Evolutionary conservation across 2,329 filamentous ascomycete genomes (phyloP), one percentile per base, ranked within the genome.

Genomic region (Orbilia oligospora): DNA sequence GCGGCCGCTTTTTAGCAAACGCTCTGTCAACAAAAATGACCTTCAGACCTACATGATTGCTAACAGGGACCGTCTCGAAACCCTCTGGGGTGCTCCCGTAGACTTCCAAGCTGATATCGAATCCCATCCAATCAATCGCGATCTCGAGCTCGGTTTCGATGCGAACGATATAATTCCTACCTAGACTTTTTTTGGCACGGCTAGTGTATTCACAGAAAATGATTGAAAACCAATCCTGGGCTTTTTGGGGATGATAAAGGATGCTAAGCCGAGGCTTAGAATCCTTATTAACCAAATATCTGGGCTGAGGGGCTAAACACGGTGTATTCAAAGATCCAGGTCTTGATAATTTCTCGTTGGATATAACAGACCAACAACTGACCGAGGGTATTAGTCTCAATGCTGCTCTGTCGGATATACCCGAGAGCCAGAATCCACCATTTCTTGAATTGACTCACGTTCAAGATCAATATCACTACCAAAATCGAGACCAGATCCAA

Each of bases 51-150:
- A 65, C 46, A 12, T n/a, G 3, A n/a, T 3, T 6, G 1, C 5
- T 12, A 65, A 65, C 22, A n/a, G 18, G 6, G 20, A 14, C 41
- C 61, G 61, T 36, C 22, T 65, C 22, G 61, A 65, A 51, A 14
- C 48, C 12, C 48, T 51, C 22, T 51, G 48, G 48, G 48, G 5
- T 12, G 12, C 48, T 20, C 20, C 24, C 12, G 20, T 51, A 14
- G 22, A 16, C 20, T n/a, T 51, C 20, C 20, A 51, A 24, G 10
- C 4, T 1, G 22, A 6, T 9, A 51, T 51, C 12, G 5, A 51
- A 22, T 51, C 48, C 48, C 48, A 51, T 9, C 10, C 48, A 10
- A 51, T 51, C 48, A 20, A 20, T 51, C 14, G 14, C 9, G 48
- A 51, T 16, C n/a, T n/a, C n/a, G n/a, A n/a, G n/a, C n/a, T n/a